These are phyloP conservation scores for Aspergillus flavus DNA, from an alignment of 2,329 filamentous ascomycete genomes.

Conservation along the genomic window DNA sequence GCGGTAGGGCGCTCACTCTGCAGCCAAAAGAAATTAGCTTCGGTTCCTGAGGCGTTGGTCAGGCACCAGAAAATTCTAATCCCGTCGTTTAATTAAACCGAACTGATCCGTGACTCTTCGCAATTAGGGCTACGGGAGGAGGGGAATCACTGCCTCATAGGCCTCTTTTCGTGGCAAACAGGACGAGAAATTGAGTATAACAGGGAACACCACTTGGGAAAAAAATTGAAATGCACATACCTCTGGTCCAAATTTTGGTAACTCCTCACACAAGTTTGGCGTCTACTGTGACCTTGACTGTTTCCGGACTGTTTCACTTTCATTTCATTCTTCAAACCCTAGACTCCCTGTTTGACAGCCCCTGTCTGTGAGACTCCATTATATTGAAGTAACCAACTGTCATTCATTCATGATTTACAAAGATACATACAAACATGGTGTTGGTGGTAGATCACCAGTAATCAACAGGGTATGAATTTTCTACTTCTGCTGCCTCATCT, in stretches of 20 bases:
- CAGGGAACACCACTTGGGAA: no score
- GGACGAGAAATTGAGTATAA: no score
- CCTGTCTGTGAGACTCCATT: not conserved
- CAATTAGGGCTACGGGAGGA: not conserved
- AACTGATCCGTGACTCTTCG: not conserved
- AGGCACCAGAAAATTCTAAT: constrained; percentile 15
- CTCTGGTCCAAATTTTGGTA: not conserved
- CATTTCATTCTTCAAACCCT: not conserved
- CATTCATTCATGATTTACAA: not conserved
- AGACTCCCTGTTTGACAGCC: not conserved
- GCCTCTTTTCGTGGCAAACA: no score
- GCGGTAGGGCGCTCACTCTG: constrained; percentile 3
- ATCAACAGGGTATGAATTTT: not conserved
- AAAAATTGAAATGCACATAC: no score
- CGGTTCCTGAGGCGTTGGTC: constrained; percentile 11
- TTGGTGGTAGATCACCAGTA: not conserved
- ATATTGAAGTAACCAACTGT: not conserved
- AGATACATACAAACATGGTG: not conserved
- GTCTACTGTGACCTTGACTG: not conserved
- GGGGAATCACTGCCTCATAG: no score
- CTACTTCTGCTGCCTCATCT: not conserved
- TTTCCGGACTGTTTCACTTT: not conserved
- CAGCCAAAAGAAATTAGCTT: not conserved
- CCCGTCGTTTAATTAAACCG: not conserved
- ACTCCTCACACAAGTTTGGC: not conserved